Conservation (phyloP, 2,329 filamentous ascomycete genomes). For the Botrytis fabae region DNA sequence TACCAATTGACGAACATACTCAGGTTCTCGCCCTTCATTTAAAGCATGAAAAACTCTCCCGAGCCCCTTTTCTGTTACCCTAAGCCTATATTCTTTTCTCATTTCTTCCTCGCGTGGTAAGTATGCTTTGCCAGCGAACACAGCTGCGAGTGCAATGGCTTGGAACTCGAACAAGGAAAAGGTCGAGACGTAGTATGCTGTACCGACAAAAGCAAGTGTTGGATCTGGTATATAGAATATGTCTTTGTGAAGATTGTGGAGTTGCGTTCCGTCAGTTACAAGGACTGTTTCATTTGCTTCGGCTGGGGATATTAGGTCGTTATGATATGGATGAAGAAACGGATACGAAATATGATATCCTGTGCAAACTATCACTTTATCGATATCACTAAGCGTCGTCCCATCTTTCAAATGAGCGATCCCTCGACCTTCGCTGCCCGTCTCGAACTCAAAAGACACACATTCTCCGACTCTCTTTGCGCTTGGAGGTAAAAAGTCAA, state of each 20-base stretch:
- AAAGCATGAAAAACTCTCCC: slow-evolving; percentile 21
- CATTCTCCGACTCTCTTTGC: slow-evolving; percentile 31
- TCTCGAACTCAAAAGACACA: slow-evolving; percentile 28
- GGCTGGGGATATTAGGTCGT: slow-evolving; percentile 44
- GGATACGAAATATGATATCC: slow-evolving; percentile 69
- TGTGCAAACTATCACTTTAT: slow-evolving; percentile 64
- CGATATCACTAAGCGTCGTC: slow-evolving; percentile 52
- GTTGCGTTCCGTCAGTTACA: slow-evolving; percentile 50
- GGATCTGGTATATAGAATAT: slow-evolving; percentile 54
- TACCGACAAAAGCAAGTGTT: slow-evolving; percentile 47
- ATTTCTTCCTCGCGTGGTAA: slow-evolving; percentile 39
- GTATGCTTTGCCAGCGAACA: slow-evolving; percentile 43
- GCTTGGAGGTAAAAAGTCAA: slow-evolving; percentile 28
- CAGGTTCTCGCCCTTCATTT: slow-evolving; percentile 1
- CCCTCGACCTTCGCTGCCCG: slow-evolving; percentile 47
- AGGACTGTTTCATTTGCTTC: slow-evolving; percentile 55
- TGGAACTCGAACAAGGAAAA: slow-evolving; percentile 54
- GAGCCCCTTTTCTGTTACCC: slow-evolving; percentile 18
- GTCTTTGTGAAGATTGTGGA: slow-evolving; percentile 54
- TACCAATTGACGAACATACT: slow-evolving; percentile 17
- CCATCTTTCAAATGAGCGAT: slow-evolving; percentile 56
- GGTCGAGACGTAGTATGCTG: slow-evolving; percentile 50
- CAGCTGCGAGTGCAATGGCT: slow-evolving; percentile 48
- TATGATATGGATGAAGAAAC: slow-evolving; percentile 55
- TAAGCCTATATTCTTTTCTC: slow-evolving; percentile 20